These are phyloP conservation scores for Jatropha curcas DNA, from an alignment of 345 rosid species.

Conservation along the genomic window DNA sequence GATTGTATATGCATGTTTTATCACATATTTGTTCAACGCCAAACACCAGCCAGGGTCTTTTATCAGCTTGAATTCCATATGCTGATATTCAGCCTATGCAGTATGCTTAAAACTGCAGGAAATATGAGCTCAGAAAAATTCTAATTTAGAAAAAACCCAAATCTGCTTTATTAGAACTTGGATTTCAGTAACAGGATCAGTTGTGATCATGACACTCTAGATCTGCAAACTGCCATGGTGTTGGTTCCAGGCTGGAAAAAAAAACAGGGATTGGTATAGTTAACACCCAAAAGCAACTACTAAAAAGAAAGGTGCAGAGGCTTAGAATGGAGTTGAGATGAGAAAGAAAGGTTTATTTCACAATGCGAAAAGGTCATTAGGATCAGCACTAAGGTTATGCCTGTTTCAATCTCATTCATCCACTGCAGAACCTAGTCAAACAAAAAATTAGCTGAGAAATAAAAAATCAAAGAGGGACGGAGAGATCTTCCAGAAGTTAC, in stretches of 20 bases:
- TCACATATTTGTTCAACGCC: too few relatives aligned
- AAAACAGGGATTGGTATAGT: background rate
- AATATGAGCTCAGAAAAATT: background rate
- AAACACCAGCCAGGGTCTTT: background rate
- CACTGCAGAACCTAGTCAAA: background rate
- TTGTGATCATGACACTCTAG: background rate
- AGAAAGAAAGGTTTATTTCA: background rate
- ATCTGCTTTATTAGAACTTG: background rate
- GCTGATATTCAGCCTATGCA: background rate
- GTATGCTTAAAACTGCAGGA: background rate
- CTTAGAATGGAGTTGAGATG: background rate
- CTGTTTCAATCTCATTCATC: background rate
- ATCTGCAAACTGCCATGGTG: background rate
- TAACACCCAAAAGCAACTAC: background rate
- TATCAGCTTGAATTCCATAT: background rate
- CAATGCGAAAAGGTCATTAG: background rate
- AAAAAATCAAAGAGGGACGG: background rate
- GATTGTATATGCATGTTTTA: background rate
- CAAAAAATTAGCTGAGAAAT: slow-evolving; percentile 4
- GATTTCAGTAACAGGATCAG: background rate
- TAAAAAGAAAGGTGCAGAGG: background rate
- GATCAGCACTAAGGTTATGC: background rate
- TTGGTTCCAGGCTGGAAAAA: background rate
- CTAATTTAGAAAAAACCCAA: background rate
- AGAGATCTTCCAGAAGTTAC: slow-evolving; percentile 15